Conservation (phyloP, 371 early-diverging fungal genomes). For the Haplosporangium sp. region DNA sequence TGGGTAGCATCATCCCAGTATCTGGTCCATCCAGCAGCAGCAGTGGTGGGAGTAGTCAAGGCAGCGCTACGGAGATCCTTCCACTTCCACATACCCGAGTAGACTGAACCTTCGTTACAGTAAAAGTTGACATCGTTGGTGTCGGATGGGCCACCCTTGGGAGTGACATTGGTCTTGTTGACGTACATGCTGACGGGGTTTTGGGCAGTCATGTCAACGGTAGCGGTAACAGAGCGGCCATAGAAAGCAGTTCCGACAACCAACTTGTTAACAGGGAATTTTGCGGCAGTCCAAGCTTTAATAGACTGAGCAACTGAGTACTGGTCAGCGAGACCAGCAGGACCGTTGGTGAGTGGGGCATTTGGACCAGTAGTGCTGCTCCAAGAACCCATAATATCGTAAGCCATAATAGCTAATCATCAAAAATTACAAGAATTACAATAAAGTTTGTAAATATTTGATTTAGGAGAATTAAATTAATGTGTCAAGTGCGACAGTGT, state of each 20-base stretch:
- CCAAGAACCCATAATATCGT: conserved; percentile 77
- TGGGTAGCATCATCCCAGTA: conserved; percentile 52
- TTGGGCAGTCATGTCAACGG: conserved; percentile 62
- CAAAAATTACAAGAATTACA: background rate
- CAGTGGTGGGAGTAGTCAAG: conserved; percentile 44
- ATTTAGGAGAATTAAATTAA: background rate
- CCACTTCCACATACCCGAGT: conserved; percentile 75
- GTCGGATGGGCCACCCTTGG: conserved; percentile 65
- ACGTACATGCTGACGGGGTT: conserved; percentile 57
- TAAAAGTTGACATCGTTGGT: conserved; percentile 63
- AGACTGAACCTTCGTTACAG: conserved; percentile 50
- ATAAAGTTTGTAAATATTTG: background rate
- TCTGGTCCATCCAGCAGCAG: conserved; percentile 56
- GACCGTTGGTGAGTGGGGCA: conserved; percentile 68
- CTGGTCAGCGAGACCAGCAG: conserved; percentile 59
- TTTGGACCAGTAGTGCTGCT: conserved; percentile 74
- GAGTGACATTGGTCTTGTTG: conserved; percentile 59
- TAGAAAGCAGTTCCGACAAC: conserved; percentile 78
- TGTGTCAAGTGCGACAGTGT: too few species aligned
- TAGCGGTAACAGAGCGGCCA: conserved; percentile 75
- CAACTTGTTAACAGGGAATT: conserved; percentile 72
- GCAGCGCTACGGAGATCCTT: conserved; percentile 70
- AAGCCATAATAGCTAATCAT: conserved; percentile 53
- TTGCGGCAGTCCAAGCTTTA: conserved; percentile 69
- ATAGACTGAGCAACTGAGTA: conserved; percentile 69